Conservation (phyloP, 2,329 filamentous ascomycete species). For the Penicillium oxalicum region DNA sequence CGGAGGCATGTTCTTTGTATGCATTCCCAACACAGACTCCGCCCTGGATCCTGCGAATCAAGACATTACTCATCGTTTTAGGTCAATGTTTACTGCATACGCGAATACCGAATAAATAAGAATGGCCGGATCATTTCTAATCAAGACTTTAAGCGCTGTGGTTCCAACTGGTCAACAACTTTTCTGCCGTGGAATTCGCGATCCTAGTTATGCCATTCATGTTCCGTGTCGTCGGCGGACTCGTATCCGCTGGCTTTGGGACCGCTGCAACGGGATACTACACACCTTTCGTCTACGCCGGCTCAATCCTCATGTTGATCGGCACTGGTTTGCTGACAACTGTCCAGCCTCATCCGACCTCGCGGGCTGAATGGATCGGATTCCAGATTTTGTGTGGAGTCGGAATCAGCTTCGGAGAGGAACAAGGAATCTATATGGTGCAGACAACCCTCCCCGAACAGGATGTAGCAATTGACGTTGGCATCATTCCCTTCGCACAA, state of each 20-base stretch:
- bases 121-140: background rate
- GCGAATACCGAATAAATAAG: background rate
- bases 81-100: background rate
- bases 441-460: constrained; percentile 1
- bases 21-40: background rate
- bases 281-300: constrained; percentile 4
- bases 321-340: constrained; percentile 1
- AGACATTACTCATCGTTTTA: background rate
- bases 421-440: constrained; percentile 3
- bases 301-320: constrained; percentile 2
- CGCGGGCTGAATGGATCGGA: constrained; percentile 2
- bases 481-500: constrained; percentile 1
- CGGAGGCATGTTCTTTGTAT: constrained; percentile 5
- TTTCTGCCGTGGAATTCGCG: constrained; percentile 1
- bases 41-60: background rate
- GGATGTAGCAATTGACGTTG: constrained; percentile 3
- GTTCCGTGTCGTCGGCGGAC: constrained; percentile 3
- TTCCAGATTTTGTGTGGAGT: constrained; percentile 3
- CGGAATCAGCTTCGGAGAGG: constrained; percentile 2
- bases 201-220: constrained; percentile 3
- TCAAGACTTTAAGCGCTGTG: background rate
- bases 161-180: constrained; percentile 2
- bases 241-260: constrained; percentile 2
- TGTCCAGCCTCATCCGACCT: background rate
- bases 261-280: constrained; percentile 4